Base-by-base conservation (phyloP, 371 early-diverging fungal species). In the Blakeslea trispora region DNA sequence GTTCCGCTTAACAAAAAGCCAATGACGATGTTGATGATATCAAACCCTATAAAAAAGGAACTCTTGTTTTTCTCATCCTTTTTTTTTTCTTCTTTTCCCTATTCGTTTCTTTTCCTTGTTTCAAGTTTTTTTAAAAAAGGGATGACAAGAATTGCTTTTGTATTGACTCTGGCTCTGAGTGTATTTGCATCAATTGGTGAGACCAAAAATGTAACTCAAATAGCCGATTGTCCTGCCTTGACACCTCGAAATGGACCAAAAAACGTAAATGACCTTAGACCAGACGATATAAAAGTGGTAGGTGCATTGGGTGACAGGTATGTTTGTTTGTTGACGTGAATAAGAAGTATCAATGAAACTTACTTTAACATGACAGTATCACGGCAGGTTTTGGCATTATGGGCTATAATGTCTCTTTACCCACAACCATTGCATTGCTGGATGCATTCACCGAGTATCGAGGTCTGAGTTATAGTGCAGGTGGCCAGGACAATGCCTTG, bases 401-500 rank as follows among this genome's bases (percentile, higher is more conserved):
- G 55, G 69, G 71, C 5, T 35, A 62, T 5, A 47, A 68, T 23
- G 34, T 45, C 0, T 45, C 50, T 3, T 11, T 45, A 7, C 50
- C 51, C 13, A 22, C 50, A 0, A 9, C 55, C 1, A 23, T 50
- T 24, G 47, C 34, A 40, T 34, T 23, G 2, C 23, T 59, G 42
- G 55, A 24, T 13, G 37, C 66, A 5, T 53, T 62, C 19, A 54
- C 52, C 9, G 77, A 76, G 52, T 71, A 69, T 23, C 72, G 81
- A 55, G 77, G 77, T 2, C 53, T 77, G 11, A 75, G 75, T 47
- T 80, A 67, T 54, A 65, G 68, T 21, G 66, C 64, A 17, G 81
- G 81, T 54, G 81, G 81, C 28, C 74, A 80, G 41, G 19, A 32
- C 22, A 57, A 55, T 47, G 77, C 81, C 6, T 45, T 68, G 0